phyloP scores from a whole-genome alignment of 768 basidiomycete species.

The Hortiboletus flavorubellus region DNA sequence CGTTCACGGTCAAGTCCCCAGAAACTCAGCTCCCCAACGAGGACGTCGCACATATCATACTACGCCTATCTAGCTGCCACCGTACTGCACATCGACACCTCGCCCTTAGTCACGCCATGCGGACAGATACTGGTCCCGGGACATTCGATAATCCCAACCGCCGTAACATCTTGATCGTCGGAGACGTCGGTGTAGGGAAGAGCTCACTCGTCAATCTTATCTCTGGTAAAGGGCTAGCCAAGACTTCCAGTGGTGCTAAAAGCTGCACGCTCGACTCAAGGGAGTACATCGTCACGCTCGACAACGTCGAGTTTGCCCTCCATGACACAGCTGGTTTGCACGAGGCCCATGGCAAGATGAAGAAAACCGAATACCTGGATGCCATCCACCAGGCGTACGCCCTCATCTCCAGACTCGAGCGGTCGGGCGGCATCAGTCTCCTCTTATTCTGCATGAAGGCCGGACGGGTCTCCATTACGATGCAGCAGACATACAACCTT shows the following conservation, averaged over 20 bases:
- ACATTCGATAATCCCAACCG: constrained; percentile 5
- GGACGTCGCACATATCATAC: not conserved
- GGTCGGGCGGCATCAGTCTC: constrained; percentile 25
- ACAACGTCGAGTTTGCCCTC: constrained; percentile 16
- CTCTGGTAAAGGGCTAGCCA: constrained; percentile 22
- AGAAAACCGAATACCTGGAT: constrained; percentile 20
- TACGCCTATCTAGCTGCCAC: not conserved
- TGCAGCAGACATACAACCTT: constrained; percentile 30
- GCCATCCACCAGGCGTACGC: constrained; percentile 28
- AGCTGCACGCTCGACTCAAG: constrained; percentile 37
- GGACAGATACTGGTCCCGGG: constrained; percentile 13
- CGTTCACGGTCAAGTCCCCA: not conserved
- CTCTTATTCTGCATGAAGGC: constrained; percentile 31
- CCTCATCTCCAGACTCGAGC: constrained; percentile 34
- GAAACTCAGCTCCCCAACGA: not conserved
- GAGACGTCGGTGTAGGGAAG: constrained; percentile 34
- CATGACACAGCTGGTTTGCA: constrained; percentile 30
- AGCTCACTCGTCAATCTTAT: constrained; percentile 43
- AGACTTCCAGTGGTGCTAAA: constrained; percentile 26
- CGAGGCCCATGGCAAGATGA: constrained; percentile 26
- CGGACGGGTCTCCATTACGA: constrained; percentile 23
- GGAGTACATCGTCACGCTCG: constrained; percentile 20
- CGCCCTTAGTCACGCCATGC: constrained; percentile 3
- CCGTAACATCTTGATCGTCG: constrained; percentile 28
- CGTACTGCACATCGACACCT: constrained; percentile 1